These are phyloP conservation scores for Falciphora oryzae DNA, from an alignment of 2,329 filamentous ascomycete species.

Conservation along the genomic window DNA sequence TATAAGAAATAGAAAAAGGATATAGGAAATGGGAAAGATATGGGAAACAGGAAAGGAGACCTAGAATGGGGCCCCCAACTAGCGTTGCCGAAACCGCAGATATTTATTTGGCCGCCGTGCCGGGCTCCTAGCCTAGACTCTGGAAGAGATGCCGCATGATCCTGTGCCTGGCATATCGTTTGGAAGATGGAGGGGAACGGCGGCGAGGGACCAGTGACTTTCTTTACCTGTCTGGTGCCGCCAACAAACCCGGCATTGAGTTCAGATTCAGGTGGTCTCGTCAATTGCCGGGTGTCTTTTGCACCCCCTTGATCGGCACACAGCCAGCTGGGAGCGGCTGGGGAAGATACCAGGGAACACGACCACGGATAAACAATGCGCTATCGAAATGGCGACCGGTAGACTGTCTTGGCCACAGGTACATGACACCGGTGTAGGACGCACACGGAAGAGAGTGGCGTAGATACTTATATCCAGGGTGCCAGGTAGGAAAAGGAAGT, in stretches of 20 bases:
- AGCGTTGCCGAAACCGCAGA: too few species aligned
- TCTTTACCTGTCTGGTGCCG: slow-evolving; percentile 19
- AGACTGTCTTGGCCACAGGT: background rate
- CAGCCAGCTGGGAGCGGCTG: background rate
- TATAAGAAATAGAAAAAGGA: too few species aligned
- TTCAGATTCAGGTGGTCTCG: background rate
- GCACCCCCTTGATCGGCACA: background rate
- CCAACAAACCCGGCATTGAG: slow-evolving; percentile 12
- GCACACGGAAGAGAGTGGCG: background rate
- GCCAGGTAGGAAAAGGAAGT: too few species aligned
- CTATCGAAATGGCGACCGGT: background rate
- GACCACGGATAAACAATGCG: background rate
- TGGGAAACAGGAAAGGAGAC: too few species aligned
- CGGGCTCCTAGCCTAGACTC: too few species aligned
- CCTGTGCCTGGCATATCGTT: background rate
- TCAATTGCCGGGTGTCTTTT: background rate
- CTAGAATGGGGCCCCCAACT: too few species aligned
- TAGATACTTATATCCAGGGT: background rate
- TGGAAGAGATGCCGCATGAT: background rate
- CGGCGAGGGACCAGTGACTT: slow-evolving; percentile 5
- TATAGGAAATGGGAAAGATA: too few species aligned
- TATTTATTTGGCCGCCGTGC: too few species aligned
- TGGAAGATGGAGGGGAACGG: background rate
- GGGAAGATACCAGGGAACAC: background rate
- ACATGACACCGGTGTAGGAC: background rate